Percentiles rank a stretch among this genome's conserved stretches.
Evolutionary conservation across 495 filamentous ascomycete genomes (phyloP).

Genomic region (Aspergillus coremiiformis): DNA sequence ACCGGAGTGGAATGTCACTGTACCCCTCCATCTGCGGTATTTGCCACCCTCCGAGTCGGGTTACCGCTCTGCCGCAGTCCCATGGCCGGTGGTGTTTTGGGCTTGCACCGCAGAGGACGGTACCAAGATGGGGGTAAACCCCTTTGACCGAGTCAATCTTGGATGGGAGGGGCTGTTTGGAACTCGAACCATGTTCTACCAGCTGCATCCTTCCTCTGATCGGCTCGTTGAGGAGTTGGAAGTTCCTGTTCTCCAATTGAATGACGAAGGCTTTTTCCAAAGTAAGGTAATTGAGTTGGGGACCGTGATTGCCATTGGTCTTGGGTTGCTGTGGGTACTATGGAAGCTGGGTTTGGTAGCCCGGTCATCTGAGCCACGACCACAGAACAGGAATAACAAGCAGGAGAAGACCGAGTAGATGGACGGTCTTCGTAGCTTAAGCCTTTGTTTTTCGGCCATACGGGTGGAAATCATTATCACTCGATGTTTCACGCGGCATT

Average conservation of each 20-base stretch:
- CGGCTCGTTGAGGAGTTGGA: constrained; percentile 51
- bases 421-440: not conserved
- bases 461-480: not conserved
- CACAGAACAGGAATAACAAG: constrained; percentile 11
- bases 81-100: constrained; percentile 86
- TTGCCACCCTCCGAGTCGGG: constrained; percentile 51
- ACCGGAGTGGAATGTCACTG: constrained; percentile 58
- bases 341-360: constrained; percentile 52
- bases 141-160: constrained; percentile 76
- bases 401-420: constrained; percentile 34
- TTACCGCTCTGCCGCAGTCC: constrained; percentile 42
- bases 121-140: constrained; percentile 65
- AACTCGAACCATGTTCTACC: constrained; percentile 76
- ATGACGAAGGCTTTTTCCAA: constrained; percentile 39
- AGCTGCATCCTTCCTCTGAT: constrained; percentile 54
- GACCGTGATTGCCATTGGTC: constrained; percentile 58
- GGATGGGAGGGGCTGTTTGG: constrained; percentile 86
- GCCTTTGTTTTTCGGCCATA: not conserved
- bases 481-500: not conserved
- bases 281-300: constrained; percentile 58
- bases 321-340: constrained; percentile 70
- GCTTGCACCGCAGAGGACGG: constrained; percentile 72
- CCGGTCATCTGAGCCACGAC: constrained; percentile 17
- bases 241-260: constrained; percentile 63
- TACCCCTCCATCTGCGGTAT: constrained; percentile 88